phyloP scores from a whole-genome alignment of 179 eudicot species.

The Amaranthus tricolor region DNA sequence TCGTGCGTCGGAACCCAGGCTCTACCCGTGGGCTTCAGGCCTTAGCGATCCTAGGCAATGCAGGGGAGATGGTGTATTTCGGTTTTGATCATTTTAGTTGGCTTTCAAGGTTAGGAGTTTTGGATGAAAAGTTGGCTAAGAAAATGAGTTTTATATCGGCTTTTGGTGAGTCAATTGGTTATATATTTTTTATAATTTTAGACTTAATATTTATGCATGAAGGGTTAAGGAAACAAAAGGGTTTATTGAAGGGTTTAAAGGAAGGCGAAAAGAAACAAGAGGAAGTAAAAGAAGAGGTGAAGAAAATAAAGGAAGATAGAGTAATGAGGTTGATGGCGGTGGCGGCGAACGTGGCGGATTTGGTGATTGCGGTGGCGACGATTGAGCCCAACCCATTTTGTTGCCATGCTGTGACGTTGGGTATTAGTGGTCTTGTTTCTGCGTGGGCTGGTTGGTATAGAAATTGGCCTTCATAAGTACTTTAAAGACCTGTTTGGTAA shows the following conservation, averaged over 20 bases:
- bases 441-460: conserved; percentile 99
- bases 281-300: conserved; percentile 30
- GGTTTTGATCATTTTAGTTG: conserved; percentile 92
- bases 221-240: conserved; percentile 51
- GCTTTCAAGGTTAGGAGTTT: conserved; percentile 73
- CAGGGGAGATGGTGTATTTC: conserved; percentile 98
- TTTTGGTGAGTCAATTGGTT: conserved; percentile 86
- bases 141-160: conserved; percentile 88
- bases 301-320: conserved; percentile 65
- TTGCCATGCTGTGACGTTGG: conserved; percentile 71
- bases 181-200: conserved; percentile 64
- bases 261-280: conserved; percentile 26
- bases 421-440: conserved; percentile 90
- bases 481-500: neutral
- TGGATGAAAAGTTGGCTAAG: conserved; percentile 63
- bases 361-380: conserved; percentile 83
- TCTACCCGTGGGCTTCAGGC: conserved; percentile 42
- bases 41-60: conserved; percentile 64
- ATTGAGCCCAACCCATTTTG: conserved; percentile 90
- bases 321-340: conserved; percentile 89
- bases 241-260: conserved; percentile 19
- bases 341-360: conserved; percentile 88
- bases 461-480: conserved; percentile 71
- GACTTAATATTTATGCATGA: conserved; percentile 61
- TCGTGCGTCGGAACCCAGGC: conserved; percentile 68